Conservation (phyloP, 768 basidiomycete species). For the Austroboletus festivus region DNA sequence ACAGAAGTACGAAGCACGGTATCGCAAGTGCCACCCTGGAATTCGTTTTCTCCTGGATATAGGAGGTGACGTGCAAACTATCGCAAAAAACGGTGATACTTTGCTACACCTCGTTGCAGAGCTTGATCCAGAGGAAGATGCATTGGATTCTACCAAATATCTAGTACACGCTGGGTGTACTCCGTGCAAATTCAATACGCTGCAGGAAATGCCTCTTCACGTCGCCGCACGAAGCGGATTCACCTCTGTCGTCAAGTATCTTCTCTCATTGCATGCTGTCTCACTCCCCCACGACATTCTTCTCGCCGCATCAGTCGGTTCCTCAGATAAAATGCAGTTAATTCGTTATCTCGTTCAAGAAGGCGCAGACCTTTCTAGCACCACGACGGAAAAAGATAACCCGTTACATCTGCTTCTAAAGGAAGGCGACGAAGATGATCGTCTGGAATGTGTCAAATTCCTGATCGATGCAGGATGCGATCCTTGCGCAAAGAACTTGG, state of each 20-base stretch:
- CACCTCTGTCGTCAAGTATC: background rate
- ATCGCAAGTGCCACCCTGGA: too few species aligned
- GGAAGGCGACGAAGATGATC: background rate
- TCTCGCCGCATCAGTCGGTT: background rate
- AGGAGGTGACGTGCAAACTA: background rate
- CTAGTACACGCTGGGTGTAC: background rate
- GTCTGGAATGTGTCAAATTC: background rate
- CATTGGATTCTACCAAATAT: background rate
- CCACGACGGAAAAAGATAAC: background rate
- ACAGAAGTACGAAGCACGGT: background rate
- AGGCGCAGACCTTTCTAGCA: background rate
- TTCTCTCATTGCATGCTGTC: background rate
- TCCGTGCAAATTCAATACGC: background rate
- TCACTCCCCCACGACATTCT: background rate
- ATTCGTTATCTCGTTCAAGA: background rate
- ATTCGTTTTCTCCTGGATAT: background rate
- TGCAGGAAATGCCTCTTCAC: background rate
- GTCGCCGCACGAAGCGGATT: background rate
- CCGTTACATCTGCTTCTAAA: background rate
- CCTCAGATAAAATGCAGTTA: background rate
- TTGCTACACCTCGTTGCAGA: background rate
- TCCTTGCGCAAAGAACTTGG: background rate
- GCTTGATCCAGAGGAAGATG: background rate
- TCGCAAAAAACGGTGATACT: background rate
- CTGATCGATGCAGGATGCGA: constrained; percentile 2